phyloP scores from a whole-genome alignment of 2,329 filamentous ascomycete genomes.

The Sporothrix variecibatus region DNA sequence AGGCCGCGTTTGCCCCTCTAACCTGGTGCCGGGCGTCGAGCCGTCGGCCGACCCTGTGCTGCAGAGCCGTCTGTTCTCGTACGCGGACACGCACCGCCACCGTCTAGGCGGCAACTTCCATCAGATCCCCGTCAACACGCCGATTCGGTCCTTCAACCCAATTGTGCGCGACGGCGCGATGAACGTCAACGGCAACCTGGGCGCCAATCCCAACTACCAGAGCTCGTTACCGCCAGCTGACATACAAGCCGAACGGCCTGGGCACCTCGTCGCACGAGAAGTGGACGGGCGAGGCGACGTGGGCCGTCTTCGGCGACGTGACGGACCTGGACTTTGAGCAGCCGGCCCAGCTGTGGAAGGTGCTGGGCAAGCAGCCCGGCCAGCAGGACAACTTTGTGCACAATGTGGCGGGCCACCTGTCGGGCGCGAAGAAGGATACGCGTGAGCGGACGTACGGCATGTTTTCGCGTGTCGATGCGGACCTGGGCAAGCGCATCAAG shows the following conservation, averaged over 20 bases:
- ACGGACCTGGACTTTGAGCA: slow-evolving; percentile 54
- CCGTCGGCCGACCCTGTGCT: slow-evolving; percentile 64
- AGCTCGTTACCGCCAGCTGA: slow-evolving; percentile 52
- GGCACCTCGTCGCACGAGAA: slow-evolving; percentile 49
- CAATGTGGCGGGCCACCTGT: slow-evolving; percentile 61
- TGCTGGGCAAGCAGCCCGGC: slow-evolving; percentile 50
- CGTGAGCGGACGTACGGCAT: slow-evolving; percentile 61
- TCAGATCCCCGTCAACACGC: slow-evolving; percentile 63
- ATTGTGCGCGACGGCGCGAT: slow-evolving; percentile 74
- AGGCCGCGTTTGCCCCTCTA: slow-evolving; percentile 65
- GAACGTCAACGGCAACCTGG: slow-evolving; percentile 67
- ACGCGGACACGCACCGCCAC: slow-evolving; percentile 64
- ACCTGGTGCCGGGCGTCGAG: slow-evolving; percentile 64
- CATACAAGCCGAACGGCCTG: slow-evolving; percentile 45
- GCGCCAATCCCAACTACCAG: slow-evolving; percentile 60
- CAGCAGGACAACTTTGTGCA: slow-evolving; percentile 63
- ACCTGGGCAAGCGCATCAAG: slow-evolving; percentile 55
- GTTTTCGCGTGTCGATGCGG: slow-evolving; percentile 58
- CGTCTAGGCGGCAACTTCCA: slow-evolving; percentile 65
- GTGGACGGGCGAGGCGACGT: slow-evolving; percentile 50
- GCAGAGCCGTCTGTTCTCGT: slow-evolving; percentile 62
- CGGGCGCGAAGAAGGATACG: slow-evolving; percentile 54
- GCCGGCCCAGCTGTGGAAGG: slow-evolving; percentile 51
- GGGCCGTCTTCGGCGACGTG: slow-evolving; percentile 46
- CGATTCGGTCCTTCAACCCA: slow-evolving; percentile 61